Evolutionary conservation across 1,284 basidiomycete species (phyloP).

Genomic region (Cystobasidiaceae sp.): DNA sequence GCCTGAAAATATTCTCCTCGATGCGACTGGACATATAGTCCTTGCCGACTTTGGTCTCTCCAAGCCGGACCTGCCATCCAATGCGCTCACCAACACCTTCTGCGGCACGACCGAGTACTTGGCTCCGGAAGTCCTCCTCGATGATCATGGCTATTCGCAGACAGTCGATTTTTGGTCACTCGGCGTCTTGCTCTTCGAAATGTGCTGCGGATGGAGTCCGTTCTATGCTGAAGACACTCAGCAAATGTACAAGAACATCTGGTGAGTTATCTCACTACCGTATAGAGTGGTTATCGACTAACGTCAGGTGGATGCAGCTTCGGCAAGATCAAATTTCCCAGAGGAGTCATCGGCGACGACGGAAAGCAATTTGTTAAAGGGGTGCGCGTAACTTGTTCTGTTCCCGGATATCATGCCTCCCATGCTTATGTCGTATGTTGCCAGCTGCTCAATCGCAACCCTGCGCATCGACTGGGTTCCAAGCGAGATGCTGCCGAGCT

Average conservation of each 20-base stretch:
- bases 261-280: no score
- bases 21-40: conserved; percentile 93
- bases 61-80: conserved; percentile 87
- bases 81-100: conserved; percentile 82
- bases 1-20: conserved; percentile 93
- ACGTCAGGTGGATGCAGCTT: no score
- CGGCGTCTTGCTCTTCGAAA: conserved; percentile 58
- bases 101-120: conserved; percentile 60
- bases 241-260: conserved; percentile 99
- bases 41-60: conserved; percentile 96
- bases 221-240: conserved; percentile 99
- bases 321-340: conserved; percentile 97
- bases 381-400: conserved; percentile 53
- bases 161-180: conserved; percentile 98
- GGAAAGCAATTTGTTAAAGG: conserved; percentile 99
- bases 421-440: conserved; percentile 3
- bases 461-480: conserved; percentile 90
- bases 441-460: conserved; percentile 94
- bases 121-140: conserved; percentile 95
- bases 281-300: no score
- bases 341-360: conserved; percentile 89
- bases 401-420: conserved; percentile 10
- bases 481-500: conserved; percentile 85
- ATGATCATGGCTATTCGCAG: conserved; percentile 97
- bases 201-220: conserved; percentile 99